phyloP scores from a whole-genome alignment of 495 filamentous ascomycete genomes.

The Aspergillus asperescens region DNA sequence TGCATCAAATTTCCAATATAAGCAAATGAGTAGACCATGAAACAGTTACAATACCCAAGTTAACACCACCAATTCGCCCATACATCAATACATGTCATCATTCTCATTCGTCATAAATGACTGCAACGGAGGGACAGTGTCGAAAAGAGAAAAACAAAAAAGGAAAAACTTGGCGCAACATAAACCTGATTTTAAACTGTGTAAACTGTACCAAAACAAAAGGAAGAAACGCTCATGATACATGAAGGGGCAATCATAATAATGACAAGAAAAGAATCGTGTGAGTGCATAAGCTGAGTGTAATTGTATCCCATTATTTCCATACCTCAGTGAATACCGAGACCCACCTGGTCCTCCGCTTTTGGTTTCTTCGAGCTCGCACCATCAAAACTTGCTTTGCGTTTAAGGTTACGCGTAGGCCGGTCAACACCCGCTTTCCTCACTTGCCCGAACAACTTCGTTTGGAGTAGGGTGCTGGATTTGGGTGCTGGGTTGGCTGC shows the following conservation, averaged over 20 bases:
- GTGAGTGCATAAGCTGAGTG: too few relatives aligned
- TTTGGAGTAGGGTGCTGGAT: slow-evolving; percentile 49
- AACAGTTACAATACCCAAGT: slow-evolving; percentile 2
- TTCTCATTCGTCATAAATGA: slow-evolving; percentile 28
- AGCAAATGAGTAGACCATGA: slow-evolving; percentile 1
- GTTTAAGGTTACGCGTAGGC: slow-evolving; percentile 44
- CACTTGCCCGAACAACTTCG: slow-evolving; percentile 63
- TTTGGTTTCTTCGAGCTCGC: slow-evolving; percentile 57
- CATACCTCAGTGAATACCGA: slow-evolving; percentile 53
- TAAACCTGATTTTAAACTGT: slow-evolving; percentile 18
- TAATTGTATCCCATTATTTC: slow-evolving; percentile 13
- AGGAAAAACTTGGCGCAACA: slow-evolving; percentile 7
- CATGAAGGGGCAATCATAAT: not conserved
- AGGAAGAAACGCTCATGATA: not conserved
- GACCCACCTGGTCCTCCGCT: slow-evolving; percentile 51
- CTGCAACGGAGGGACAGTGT: not conserved
- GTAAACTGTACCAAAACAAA: too few relatives aligned
- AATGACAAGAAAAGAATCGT: slow-evolving; percentile 11
- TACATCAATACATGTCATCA: slow-evolving; percentile 29
- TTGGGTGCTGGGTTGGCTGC: slow-evolving; percentile 29
- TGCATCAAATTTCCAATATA: not conserved
- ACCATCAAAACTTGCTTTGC: slow-evolving; percentile 49
- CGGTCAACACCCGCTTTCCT: slow-evolving; percentile 51
- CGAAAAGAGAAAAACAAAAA: not conserved
- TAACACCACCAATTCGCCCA: slow-evolving; percentile 16